Conservation (phyloP, 1,139 yeast genomes). For the Geotrichum europaeum region DNA sequence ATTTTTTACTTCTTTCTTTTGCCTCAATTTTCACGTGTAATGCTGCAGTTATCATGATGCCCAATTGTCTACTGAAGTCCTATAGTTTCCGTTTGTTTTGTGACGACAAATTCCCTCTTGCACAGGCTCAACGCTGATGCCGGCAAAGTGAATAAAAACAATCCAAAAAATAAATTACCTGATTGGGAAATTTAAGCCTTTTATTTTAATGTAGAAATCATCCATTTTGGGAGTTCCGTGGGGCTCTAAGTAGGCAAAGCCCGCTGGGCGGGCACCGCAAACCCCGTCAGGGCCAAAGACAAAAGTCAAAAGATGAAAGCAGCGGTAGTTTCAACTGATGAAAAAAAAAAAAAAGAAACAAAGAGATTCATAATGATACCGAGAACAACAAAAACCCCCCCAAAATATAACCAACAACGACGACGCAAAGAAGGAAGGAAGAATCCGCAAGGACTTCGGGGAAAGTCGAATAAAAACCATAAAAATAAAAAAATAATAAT, state of each 20-base stretch:
- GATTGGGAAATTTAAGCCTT: background rate
- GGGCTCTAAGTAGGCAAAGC: background rate
- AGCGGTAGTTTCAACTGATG: background rate
- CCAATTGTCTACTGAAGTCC: too few species aligned
- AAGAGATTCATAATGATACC: background rate
- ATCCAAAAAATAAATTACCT: background rate
- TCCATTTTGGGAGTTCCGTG: background rate
- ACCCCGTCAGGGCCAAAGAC: background rate
- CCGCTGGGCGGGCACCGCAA: background rate
- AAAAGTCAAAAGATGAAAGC: background rate
- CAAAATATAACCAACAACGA: background rate
- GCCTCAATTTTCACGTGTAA: too few species aligned
- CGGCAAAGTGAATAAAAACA: too few species aligned
- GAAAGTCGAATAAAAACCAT: too few species aligned
- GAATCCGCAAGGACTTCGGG: too few species aligned
- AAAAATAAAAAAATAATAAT: too few species aligned
- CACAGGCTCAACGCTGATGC: too few species aligned
- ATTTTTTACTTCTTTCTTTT: too few species aligned
- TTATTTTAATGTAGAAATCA: background rate
- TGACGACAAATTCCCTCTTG: too few species aligned
- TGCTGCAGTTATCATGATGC: too few species aligned
- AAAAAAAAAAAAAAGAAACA: background rate
- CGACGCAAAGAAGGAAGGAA: too few species aligned
- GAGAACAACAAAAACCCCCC: background rate
- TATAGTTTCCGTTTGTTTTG: too few species aligned